These are phyloP conservation scores for Pyropia yezoensis DNA, from an alignment of 23 red algal genomes.

Conservation along the genomic window DNA sequence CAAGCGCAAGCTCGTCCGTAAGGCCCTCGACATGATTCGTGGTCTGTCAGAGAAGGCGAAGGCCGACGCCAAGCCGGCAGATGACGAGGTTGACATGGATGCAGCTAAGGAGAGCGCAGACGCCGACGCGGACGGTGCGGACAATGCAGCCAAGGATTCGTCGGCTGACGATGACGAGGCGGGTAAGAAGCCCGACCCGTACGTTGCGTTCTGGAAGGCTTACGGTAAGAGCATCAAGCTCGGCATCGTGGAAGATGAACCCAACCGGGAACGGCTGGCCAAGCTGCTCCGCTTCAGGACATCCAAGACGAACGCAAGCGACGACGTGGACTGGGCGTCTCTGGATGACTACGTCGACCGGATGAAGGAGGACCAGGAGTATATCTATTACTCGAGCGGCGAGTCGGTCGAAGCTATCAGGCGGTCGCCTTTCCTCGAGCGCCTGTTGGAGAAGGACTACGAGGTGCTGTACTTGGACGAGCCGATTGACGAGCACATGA, in stretches of 20 bases:
- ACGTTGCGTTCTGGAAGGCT: constrained; percentile 79
- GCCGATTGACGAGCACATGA: constrained; percentile 91
- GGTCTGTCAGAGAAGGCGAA: constrained; percentile 26
- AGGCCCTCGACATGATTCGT: constrained; percentile 72
- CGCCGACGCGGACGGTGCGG: constrained; percentile 10
- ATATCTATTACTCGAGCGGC: constrained; percentile 84
- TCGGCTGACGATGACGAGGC: neutral
- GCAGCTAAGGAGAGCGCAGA: constrained; percentile 17
- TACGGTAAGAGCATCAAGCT: constrained; percentile 83
- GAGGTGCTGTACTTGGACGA: constrained; percentile 80
- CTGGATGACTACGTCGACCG: constrained; percentile 74
- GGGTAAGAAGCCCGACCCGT: constrained; percentile 18
- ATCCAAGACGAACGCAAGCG: constrained; percentile 47
- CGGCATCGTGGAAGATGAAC: constrained; percentile 67
- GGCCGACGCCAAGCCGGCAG: constrained; percentile 13
- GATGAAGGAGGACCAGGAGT: constrained; percentile 86
- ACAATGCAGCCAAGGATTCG: constrained; percentile 1
- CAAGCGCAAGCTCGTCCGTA: constrained; percentile 73
- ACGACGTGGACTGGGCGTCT: constrained; percentile 59
- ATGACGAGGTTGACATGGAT: constrained; percentile 8
- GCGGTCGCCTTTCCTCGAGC: constrained; percentile 82
- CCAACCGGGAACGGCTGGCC: constrained; percentile 47
- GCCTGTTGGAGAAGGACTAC: constrained; percentile 63
- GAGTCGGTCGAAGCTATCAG: constrained; percentile 27
- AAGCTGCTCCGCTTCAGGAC: constrained; percentile 85